Percentiles rank a stretch among this genome's conserved stretches.
Conservation (phyloP, 1,284 basidiomycete species). For the Calocybe gambosa region DNA sequence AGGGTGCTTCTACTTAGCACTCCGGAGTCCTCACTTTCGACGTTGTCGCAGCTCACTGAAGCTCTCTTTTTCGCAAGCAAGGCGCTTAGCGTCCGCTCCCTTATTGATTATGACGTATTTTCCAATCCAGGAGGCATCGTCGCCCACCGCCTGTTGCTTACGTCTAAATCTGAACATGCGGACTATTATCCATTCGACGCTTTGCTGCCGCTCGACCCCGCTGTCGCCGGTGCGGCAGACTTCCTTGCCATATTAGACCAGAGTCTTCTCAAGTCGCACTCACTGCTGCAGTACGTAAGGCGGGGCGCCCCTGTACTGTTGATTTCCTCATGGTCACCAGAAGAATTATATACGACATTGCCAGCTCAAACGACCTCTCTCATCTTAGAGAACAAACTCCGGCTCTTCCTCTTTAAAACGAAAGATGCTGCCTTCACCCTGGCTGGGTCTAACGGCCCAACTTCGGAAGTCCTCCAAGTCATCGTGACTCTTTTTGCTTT, state of each 20-base stretch:
- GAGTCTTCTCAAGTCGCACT: conserved; percentile 60
- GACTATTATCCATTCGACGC: conserved; percentile 43
- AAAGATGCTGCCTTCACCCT: conserved; percentile 35
- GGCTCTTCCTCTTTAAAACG: conserved; percentile 55
- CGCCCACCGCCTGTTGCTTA: conserved; percentile 54
- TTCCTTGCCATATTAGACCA: conserved; percentile 71
- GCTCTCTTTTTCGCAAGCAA: conserved; percentile 51
- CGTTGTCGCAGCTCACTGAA: conserved; percentile 50
- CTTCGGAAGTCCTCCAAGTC: conserved; percentile 40
- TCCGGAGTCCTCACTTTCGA: conserved; percentile 46
- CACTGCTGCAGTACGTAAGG: conserved; percentile 53
- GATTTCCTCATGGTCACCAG: conserved; percentile 52
- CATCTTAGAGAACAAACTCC: conserved; percentile 44
- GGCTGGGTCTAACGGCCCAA: conserved; percentile 25
- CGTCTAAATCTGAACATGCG: conserved; percentile 32
- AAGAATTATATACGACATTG: conserved; percentile 55
- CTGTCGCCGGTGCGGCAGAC: conserved; percentile 45
- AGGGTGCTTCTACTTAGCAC: conserved; percentile 61
- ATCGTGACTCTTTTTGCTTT: conserved; percentile 60
- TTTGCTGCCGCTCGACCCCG: conserved; percentile 44
- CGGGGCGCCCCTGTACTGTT: conserved; percentile 54
- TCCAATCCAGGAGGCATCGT: conserved; percentile 64
- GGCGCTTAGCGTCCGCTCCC: conserved; percentile 47
- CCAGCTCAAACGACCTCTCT: conserved; percentile 35
- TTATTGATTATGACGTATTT: conserved; percentile 64